Evolutionary conservation across 108 stramenopile species (phyloP).

Genomic region (Cyclotella cryptica): DNA sequence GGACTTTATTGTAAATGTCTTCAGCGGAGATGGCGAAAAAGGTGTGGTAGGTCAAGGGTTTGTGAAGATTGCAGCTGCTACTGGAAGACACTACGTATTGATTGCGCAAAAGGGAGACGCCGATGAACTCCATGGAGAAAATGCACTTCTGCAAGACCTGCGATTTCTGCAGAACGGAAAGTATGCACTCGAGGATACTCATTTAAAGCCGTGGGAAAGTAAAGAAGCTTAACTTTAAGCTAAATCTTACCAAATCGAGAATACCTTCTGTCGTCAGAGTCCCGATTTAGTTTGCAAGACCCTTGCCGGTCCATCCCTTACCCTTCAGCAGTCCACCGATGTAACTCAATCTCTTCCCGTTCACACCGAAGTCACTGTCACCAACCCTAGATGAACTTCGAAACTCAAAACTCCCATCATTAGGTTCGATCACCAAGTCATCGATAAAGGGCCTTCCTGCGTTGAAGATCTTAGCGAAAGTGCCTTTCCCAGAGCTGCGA

Average conservation of each 20-base stretch:
- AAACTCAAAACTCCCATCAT: conserved; percentile 63
- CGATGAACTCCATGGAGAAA: neutral
- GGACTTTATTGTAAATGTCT: conserved; percentile 45
- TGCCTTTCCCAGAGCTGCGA: conserved; percentile 73
- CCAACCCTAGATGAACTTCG: conserved; percentile 77
- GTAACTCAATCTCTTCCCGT: conserved; percentile 69
- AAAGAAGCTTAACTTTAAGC: conserved; percentile 31
- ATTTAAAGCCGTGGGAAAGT: conserved; percentile 76
- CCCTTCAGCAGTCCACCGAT: conserved; percentile 49
- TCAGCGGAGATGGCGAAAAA: conserved; percentile 8
- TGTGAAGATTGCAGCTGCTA: conserved; percentile 65
- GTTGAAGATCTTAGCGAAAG: conserved; percentile 87
- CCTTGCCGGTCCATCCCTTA: conserved; percentile 60
- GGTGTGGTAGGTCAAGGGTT: neutral
- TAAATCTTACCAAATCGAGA: too few relatives aligned
- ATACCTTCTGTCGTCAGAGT: too few relatives aligned
- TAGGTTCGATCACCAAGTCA: conserved; percentile 72
- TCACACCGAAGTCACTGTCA: conserved; percentile 87
- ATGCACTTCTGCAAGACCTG: conserved; percentile 53
- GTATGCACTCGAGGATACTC: conserved; percentile 80
- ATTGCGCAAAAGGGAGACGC: conserved; percentile 70
- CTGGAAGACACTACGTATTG: conserved; percentile 83
- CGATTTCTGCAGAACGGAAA: conserved; percentile 69
- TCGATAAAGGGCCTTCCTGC: conserved; percentile 89
- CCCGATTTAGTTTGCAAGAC: conserved; percentile 13